These are phyloP conservation scores for Gymnopilus junonius DNA, from an alignment of 768 basidiomycete genomes.

Conservation along the genomic window DNA sequence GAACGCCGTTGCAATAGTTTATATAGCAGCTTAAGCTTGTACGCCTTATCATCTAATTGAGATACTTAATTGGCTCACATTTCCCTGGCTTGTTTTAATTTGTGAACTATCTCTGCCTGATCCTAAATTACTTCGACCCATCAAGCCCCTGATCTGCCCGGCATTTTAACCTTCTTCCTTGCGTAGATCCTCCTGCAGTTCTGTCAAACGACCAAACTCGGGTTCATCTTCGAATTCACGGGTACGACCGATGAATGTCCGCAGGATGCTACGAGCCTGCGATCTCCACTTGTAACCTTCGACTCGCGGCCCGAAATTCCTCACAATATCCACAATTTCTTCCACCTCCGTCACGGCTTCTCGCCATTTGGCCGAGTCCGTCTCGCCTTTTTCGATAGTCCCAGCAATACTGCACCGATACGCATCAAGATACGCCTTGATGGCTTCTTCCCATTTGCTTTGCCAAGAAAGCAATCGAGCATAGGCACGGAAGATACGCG, in stretches of 20 bases:
- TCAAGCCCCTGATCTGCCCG: neutral
- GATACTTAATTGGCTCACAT: neutral
- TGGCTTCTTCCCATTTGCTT: slow-evolving; percentile 70
- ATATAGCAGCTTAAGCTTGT: neutral
- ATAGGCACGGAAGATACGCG: slow-evolving; percentile 82
- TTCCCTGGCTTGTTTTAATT: neutral
- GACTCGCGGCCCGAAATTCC: slow-evolving; percentile 79
- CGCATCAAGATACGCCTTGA: slow-evolving; percentile 84
- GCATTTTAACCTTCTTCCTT: slow-evolving; percentile 31
- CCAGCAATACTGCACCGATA: slow-evolving; percentile 75
- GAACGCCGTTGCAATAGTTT: neutral
- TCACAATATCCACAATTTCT: slow-evolving; percentile 82
- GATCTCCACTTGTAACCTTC: slow-evolving; percentile 74
- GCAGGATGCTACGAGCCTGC: slow-evolving; percentile 84
- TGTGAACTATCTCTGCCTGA: slow-evolving; percentile 6
- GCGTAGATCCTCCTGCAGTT: slow-evolving; percentile 68
- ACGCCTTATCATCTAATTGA: neutral
- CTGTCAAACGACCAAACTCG: slow-evolving; percentile 75
- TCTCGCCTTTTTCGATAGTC: slow-evolving; percentile 68
- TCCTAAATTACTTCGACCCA: slow-evolving; percentile 8
- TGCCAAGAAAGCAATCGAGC: slow-evolving; percentile 82
- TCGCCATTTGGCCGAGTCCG: slow-evolving; percentile 69
- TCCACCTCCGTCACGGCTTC: slow-evolving; percentile 80
- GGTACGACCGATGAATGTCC: slow-evolving; percentile 88
- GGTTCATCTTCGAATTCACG: slow-evolving; percentile 88